These are phyloP conservation scores for Pyrenophora teres DNA, from an alignment of 2,329 filamentous ascomycete genomes.

Conservation along the genomic window DNA sequence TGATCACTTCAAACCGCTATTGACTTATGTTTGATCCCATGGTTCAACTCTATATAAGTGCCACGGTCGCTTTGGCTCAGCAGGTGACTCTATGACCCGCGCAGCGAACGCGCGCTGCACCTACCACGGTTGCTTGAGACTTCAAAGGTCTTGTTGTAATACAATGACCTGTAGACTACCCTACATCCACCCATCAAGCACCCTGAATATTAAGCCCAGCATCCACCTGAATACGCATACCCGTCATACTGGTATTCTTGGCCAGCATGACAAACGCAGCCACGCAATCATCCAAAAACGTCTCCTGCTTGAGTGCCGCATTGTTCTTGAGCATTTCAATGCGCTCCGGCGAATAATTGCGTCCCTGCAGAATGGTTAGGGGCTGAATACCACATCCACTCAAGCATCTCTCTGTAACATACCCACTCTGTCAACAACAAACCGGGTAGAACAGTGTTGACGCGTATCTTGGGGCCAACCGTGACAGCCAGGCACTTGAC, in stretches of 20 bases:
- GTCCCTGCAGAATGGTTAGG: conserved; percentile 49
- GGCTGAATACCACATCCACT: neutral
- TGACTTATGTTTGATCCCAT: too few relatives aligned
- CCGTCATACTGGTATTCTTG: conserved; percentile 58
- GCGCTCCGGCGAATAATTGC: conserved; percentile 61
- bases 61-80: too few relatives aligned
- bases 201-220: conserved; percentile 42
- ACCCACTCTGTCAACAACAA: conserved; percentile 63
- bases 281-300: conserved; percentile 59
- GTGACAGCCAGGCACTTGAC: conserved; percentile 68
- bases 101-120: too few relatives aligned
- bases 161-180: too few relatives aligned
- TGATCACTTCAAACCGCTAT: too few relatives aligned
- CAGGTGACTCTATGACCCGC: too few relatives aligned
- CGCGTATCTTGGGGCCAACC: conserved; percentile 65
- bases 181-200: conserved; percentile 1
- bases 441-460: conserved; percentile 69
- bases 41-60: too few relatives aligned
- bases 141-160: too few relatives aligned
- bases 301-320: conserved; percentile 64
- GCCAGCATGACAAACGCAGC: conserved; percentile 61
- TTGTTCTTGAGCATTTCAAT: conserved; percentile 60
- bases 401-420: conserved; percentile 1
- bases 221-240: conserved; percentile 52
- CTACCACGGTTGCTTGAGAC: too few relatives aligned